Conservation (phyloP, 257 asterid genomes). For the Ligustrum vulgare region DNA sequence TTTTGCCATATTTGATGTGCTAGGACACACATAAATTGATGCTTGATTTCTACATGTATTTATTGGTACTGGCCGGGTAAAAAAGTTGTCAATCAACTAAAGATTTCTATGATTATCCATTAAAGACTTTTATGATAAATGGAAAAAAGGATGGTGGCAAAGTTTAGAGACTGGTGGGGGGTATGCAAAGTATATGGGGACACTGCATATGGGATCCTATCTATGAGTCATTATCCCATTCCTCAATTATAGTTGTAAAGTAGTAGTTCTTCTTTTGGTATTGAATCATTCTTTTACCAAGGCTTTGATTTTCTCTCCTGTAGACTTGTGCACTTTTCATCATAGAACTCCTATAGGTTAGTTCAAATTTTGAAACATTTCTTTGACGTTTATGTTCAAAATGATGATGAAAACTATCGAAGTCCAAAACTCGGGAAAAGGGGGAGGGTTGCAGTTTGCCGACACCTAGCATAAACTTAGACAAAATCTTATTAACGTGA, state of each 20-base stretch:
- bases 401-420: background rate
- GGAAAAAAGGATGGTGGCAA: constrained; percentile 47
- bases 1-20: constrained; percentile 11
- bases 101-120: constrained; percentile 44
- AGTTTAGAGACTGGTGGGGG: constrained; percentile 26
- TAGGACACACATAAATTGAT: constrained; percentile 25
- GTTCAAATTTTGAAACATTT: background rate
- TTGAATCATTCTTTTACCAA: constrained; percentile 47
- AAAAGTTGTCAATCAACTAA: constrained; percentile 33
- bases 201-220: constrained; percentile 52
- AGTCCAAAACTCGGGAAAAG: background rate
- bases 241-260: constrained; percentile 46
- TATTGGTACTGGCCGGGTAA: constrained; percentile 37
- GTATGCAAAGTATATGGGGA: constrained; percentile 42
- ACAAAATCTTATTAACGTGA: background rate
- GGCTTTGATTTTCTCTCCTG: constrained; percentile 13
- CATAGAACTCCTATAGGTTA: background rate
- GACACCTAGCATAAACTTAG: background rate
- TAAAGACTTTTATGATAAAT: constrained; percentile 34
- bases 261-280: constrained; percentile 42
- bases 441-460: background rate
- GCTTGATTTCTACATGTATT: constrained; percentile 32
- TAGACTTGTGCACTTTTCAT: constrained; percentile 2
- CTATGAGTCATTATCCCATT: constrained; percentile 36
- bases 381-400: background rate